Evolutionary conservation across 345 rosid species (phyloP), one percentile per base, ranked within the genome.

Genomic region (Salix exigua): DNA sequence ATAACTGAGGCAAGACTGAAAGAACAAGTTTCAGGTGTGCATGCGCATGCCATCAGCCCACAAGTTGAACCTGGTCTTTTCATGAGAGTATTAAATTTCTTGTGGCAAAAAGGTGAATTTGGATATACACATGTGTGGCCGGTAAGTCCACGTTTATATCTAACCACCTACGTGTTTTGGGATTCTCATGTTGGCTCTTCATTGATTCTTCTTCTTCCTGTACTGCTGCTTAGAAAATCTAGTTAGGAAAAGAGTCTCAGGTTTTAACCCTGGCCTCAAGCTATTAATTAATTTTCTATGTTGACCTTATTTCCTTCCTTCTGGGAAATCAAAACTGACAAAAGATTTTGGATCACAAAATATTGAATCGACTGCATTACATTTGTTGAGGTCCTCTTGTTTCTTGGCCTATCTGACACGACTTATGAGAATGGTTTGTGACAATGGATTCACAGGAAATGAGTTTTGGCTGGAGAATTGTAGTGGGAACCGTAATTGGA

Each of bases 81-180:
- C 26, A 17, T 5, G 62, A 51, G 21, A 48, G 37, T 75, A 19
- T 16, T 72, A 23, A 68, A 76, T 40, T 83, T 81, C 75, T 64
- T 85, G 17, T 80, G 80, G 84, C 77, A 63, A 44, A 78, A 74
- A 70, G 81, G 79, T 28, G 33, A 19, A 78, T 16, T 76, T 62
- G 86, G 88, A 38, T 85, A 85, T 28, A 78, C 75, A 11, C 86
- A 74, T 71, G 81, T 78, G 67, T 83, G 86, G 88, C 88, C 88
- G 74, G 88, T 83, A 80, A 75, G 70, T 50, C 35, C 31, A 8
- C n/a, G 68, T n/a, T 28, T 46, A n/a, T 26, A 17, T 28, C 21
- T 37, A 4, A 14, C 23, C 16, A 19, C 46, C 11, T 28, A 18
- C 33, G 19, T 60, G 42, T 12, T 63, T 37, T 72, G 38, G 38